Evolutionary conservation across 345 rosid species (phyloP), one percentile per base, ranked within the genome.

Genomic region (Linum trigynum): DNA sequence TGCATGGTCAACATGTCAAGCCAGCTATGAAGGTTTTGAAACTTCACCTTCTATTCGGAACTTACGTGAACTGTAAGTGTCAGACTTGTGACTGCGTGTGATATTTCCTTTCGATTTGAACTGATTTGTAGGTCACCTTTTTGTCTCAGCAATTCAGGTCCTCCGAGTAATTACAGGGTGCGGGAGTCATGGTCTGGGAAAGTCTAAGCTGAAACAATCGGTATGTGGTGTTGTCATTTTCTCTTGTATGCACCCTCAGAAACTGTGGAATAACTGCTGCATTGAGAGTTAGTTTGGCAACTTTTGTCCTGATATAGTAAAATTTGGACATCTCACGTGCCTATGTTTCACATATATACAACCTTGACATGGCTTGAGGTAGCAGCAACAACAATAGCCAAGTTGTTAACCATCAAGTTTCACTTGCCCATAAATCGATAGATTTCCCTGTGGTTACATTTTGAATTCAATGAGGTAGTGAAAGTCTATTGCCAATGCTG

Each of bases 91-190:
- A 62, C 3, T 57, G 39, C 38, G 23, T 36, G 12, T 64, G 6
- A 66, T 60, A 37, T 63, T 59, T 41, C 70, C 1, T 61, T 50
- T 66, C 53, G 67, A 63, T 53, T 41, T 65, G 57, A 55, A 16
- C 17, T 62, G 32, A 62, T 62, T 50, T 39, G 8, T 14, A 12
- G 3, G 7, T 39, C 8, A 3, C 17, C 3, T 14, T 62, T 23
- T n/a, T 76, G 63, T 62, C 64, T 64, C 81, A 92, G 98, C 96
- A 16, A 69, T 90, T 71, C 91, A 77, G 67, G 84, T 81, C 68
- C 86, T 92, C 42, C 89, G 96, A 75, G 97, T 90, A 58, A 92
- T 92, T 68, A 90, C 98, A 39, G 98, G 98, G 68, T 90, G 96
- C 60, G 97, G 98, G 61, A 43, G 83, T 3, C 86, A 82, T 71